A percentile compares a stretch with the other conserved stretches of the same genome.
Conservation (phyloP, 129 eudicot genomes). For the Tagetes erecta region DNA sequence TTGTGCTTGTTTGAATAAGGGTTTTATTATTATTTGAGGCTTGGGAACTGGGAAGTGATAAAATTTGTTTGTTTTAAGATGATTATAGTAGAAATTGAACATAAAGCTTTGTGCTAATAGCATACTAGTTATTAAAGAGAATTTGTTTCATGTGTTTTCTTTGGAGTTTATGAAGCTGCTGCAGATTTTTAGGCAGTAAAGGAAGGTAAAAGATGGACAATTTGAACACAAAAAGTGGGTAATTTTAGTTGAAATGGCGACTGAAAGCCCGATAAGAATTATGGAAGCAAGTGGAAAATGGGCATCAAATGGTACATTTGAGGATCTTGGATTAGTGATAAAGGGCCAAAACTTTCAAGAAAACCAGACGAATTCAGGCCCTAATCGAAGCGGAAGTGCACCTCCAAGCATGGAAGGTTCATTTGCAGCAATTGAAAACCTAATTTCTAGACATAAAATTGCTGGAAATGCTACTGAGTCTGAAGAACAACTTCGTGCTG, state of each 20-base stretch:
- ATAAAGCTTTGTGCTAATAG: slow-evolving; percentile 6
- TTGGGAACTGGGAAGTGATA: background rate
- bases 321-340: slow-evolving; percentile 57
- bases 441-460: slow-evolving; percentile 44
- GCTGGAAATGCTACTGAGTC: slow-evolving; percentile 31
- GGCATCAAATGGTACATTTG: slow-evolving; percentile 48
- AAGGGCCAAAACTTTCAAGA: slow-evolving; percentile 50
- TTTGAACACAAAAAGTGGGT: slow-evolving; percentile 5
- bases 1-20: slow-evolving; percentile 29
- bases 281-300: slow-evolving; percentile 48
- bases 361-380: slow-evolving; percentile 41
- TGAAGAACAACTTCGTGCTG: slow-evolving; percentile 49
- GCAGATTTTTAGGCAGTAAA: slow-evolving; percentile 9
- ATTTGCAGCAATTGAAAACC: slow-evolving; percentile 63
- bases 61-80: background rate
- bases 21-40: slow-evolving; percentile 18
- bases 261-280: slow-evolving; percentile 76
- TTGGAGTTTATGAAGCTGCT: slow-evolving; percentile 9
- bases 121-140: background rate
- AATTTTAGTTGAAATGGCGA: slow-evolving; percentile 51
- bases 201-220: slow-evolving; percentile 8
- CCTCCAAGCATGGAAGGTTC: slow-evolving; percentile 93
- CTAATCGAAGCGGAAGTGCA: slow-evolving; percentile 79
- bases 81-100: background rate
- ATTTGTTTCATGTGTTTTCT: slow-evolving; percentile 9